Conservation (phyloP, 2,329 filamentous ascomycete species). For the Neonectria sp. region DNA sequence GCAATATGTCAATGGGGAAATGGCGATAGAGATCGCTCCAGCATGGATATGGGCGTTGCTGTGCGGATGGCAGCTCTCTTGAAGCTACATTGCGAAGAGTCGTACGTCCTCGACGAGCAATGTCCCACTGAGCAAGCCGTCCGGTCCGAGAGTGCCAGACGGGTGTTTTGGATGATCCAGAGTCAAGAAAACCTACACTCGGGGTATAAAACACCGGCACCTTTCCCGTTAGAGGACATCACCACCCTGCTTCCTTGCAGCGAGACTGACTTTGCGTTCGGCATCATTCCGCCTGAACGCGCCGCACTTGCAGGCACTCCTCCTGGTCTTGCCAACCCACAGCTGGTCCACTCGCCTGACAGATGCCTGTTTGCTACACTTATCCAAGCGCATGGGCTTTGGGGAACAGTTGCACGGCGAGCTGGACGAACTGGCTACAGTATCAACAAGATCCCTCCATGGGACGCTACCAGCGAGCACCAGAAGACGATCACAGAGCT, state of each 20-base stretch:
- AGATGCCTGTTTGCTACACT: constrained; percentile 56
- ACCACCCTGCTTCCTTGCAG: constrained; percentile 55
- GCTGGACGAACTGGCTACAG: constrained; percentile 39
- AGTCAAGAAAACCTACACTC: constrained; percentile 56
- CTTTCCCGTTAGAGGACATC: constrained; percentile 54
- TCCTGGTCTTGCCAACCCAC: constrained; percentile 46
- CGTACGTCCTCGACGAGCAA: constrained; percentile 47
- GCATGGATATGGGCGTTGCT: constrained; percentile 57
- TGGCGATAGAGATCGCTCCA: constrained; percentile 49
- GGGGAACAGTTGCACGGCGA: constrained; percentile 53
- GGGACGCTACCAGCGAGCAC: constrained; percentile 49
- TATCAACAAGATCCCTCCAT: constrained; percentile 34
- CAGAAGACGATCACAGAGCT: constrained; percentile 39
- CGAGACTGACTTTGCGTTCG: constrained; percentile 57
- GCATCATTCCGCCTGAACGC: constrained; percentile 45
- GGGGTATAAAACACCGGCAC: constrained; percentile 49
- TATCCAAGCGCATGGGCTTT: constrained; percentile 55
- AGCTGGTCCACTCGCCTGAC: constrained; percentile 38
- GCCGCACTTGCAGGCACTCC: constrained; percentile 52
- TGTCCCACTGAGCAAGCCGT: constrained; percentile 50
- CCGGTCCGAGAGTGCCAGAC: constrained; percentile 50
- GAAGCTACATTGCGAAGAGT: constrained; percentile 55
- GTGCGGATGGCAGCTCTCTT: constrained; percentile 54
- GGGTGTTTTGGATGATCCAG: constrained; percentile 57
- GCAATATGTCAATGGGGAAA: constrained; percentile 54